Base-by-base conservation (phyloP, 2,329 filamentous ascomycete species). In the Camillea tinctor region DNA sequence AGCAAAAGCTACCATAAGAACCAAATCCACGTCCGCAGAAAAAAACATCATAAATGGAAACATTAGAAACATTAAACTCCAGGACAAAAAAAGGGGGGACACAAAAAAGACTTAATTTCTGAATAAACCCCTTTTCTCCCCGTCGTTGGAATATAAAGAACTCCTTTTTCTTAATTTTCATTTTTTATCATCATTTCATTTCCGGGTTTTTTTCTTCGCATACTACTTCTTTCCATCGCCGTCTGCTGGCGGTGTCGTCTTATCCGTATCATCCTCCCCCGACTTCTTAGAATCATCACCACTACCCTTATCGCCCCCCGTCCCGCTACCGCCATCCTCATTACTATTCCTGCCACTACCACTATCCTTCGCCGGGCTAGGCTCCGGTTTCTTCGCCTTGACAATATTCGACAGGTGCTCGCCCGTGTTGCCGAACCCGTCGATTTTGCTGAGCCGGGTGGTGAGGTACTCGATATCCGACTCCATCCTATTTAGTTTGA, bases 401-500 rank as follows among this genome's bases (percentile, higher is more conserved):
- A 90, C 81, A 49, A 92, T 82, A 20, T 84, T 83, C 13, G 88
- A 76, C 4, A 97, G 81, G 63, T 88, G 82, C 40, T 89, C 84
- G 26, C 90, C 91, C 2, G 91, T 80, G 65, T 93, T 88, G 9
- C 84, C 88, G 60, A 92, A 91, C 1, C 91, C 92, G 56, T 95
- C 89, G 48, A 97, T 84, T 71, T 91, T 93, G 66, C 86, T 82
- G 6, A 97, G 82, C 66, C 87, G 88, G 1, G 82, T 77, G 54
- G 87, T 83, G 68, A 97, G 89, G 66, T 88, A 85, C 58, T 93
- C 86, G 17, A 92, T 84, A 70, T 97, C 93, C 52, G 84, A 84
- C 54, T 91, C 79, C 80, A 97, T 88, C 71, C 92, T 95, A 64
- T 17, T 66, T 54, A 58, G 61, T 54, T 13, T 7, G 21, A 44